Percentiles rank a stretch among this genome's conserved stretches.
Evolutionary conservation across 116 monocot genomes (phyloP).

Genomic region (Posidonia oceanica): DNA sequence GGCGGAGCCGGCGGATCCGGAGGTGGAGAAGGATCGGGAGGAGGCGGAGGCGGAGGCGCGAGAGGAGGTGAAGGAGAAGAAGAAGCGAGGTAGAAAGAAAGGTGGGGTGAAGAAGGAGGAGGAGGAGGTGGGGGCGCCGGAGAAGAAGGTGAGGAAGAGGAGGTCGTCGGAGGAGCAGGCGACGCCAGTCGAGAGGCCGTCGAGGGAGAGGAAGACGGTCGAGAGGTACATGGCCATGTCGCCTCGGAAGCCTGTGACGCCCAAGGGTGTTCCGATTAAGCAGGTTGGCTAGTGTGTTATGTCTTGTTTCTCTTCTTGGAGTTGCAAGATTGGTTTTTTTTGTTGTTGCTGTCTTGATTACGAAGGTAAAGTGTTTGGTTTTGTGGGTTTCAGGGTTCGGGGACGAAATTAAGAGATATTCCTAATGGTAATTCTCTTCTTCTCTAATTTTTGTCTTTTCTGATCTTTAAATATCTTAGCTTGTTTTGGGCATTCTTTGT

Average conservation of each 20-base stretch:
- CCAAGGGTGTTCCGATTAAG: constrained; percentile 32
- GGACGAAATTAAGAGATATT: constrained; percentile 19
- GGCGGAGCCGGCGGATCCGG: background rate
- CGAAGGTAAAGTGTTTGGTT: background rate
- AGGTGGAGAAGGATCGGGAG: background rate
- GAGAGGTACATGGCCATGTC: constrained; percentile 44
- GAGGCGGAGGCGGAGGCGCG: background rate
- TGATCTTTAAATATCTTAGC: too few relatives aligned
- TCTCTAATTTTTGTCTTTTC: background rate
- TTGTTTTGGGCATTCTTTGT: background rate
- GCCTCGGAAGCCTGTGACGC: constrained; percentile 13
- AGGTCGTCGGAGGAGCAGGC: background rate
- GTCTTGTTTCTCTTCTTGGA: background rate
- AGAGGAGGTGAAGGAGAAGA: constrained; percentile 1
- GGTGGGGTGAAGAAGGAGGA: constrained; percentile 5
- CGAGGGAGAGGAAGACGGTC: constrained; percentile 67
- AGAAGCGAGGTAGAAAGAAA: background rate
- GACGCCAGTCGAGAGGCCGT: constrained; percentile 30
- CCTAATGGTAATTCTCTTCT: constrained; percentile 12
- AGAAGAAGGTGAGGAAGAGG: constrained; percentile 16
- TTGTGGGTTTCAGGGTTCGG: constrained; percentile 12
- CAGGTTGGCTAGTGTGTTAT: constrained; percentile 22
- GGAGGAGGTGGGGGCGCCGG: background rate
- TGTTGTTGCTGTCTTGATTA: too few relatives aligned
- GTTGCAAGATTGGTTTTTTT: background rate